A percentile compares a stretch with the other conserved stretches of the same genome.
Evolutionary conservation across 2,329 filamentous ascomycete species (phyloP).

Genomic region (Alternaria postmessia): DNA sequence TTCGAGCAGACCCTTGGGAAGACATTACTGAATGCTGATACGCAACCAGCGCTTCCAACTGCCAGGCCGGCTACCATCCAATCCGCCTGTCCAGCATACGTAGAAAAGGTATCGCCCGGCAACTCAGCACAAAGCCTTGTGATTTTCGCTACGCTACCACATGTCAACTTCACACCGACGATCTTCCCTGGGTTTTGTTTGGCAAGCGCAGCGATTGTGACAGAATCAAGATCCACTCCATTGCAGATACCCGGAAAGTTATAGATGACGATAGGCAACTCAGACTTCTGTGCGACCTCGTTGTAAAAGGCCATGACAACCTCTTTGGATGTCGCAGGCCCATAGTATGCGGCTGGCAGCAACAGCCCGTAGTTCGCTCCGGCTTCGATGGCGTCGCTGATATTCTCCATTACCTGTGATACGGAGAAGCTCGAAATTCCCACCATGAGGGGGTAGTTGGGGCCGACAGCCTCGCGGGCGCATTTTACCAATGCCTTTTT

Average conservation of each 20-base stretch:
- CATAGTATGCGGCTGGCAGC: conserved; percentile 57
- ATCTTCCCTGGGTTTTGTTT: conserved; percentile 66
- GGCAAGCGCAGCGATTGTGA: conserved; percentile 67
- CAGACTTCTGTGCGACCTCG: conserved; percentile 64
- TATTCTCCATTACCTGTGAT: conserved; percentile 54
- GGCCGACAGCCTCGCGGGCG: conserved; percentile 54
- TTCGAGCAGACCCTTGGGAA: conserved; percentile 64
- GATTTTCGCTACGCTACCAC: conserved; percentile 77
- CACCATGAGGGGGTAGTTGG: conserved; percentile 55
- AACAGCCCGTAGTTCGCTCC: conserved; percentile 56
- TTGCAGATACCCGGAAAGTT: conserved; percentile 75
- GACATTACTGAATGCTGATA: conserved; percentile 66
- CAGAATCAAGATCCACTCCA: conserved; percentile 73
- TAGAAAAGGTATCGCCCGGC: conserved; percentile 66
- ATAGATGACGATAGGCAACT: conserved; percentile 73
- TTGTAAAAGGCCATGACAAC: conserved; percentile 55
- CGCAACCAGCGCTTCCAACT: conserved; percentile 63
- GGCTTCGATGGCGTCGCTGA: conserved; percentile 52
- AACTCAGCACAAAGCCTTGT: conserved; percentile 65
- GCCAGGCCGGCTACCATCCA: conserved; percentile 68
- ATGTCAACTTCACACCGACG: conserved; percentile 75
- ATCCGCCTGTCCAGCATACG: conserved; percentile 76
- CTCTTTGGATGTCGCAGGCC: conserved; percentile 52
- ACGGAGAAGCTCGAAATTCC: conserved; percentile 56
- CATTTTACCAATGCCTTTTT: conserved; percentile 50